Evolutionary conservation across 2,329 filamentous ascomycete genomes (phyloP).

Genomic region (Scleromitrula shiraiana): DNA sequence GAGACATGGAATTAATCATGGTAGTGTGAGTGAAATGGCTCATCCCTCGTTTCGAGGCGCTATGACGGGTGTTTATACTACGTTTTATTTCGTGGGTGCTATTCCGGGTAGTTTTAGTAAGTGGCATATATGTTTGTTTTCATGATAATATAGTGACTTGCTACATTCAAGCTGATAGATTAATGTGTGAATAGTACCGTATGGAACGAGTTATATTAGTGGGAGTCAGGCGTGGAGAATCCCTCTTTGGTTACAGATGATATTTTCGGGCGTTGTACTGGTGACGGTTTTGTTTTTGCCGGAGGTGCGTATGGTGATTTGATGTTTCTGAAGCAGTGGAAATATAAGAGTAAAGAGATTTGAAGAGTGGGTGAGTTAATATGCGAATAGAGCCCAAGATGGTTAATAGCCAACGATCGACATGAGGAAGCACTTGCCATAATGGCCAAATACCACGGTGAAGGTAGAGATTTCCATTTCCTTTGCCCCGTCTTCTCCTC

Average conservation of each 20-base stretch:
- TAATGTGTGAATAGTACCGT: neutral
- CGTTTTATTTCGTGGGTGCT: conserved; percentile 20
- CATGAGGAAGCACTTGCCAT: conserved; percentile 46
- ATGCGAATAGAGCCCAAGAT: conserved; percentile 35
- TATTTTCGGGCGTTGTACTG: conserved; percentile 21
- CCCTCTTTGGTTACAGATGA: conserved; percentile 30
- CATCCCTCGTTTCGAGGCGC: conserved; percentile 37
- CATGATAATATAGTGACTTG: no score
- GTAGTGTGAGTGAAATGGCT: conserved; percentile 38
- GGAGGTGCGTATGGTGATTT: no score
- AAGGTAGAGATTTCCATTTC: conserved; percentile 26
- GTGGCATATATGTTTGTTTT: neutral
- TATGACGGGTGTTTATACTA: conserved; percentile 27
- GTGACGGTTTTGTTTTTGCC: conserved; percentile 41
- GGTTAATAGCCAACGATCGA: conserved; percentile 48
- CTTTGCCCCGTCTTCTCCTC: neutral
- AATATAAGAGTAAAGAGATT: neutral
- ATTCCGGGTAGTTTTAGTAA: conserved; percentile 16
- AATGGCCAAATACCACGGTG: conserved; percentile 50
- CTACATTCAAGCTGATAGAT: neutral
- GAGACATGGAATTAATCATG: neutral
- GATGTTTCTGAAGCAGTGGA: neutral
- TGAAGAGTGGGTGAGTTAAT: neutral
- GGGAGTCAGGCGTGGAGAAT: conserved; percentile 25
- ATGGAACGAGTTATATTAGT: conserved; percentile 5